Evolutionary conservation across 1,284 basidiomycete genomes (phyloP).

Genomic region (Coniferiporia sulphurascens): DNA sequence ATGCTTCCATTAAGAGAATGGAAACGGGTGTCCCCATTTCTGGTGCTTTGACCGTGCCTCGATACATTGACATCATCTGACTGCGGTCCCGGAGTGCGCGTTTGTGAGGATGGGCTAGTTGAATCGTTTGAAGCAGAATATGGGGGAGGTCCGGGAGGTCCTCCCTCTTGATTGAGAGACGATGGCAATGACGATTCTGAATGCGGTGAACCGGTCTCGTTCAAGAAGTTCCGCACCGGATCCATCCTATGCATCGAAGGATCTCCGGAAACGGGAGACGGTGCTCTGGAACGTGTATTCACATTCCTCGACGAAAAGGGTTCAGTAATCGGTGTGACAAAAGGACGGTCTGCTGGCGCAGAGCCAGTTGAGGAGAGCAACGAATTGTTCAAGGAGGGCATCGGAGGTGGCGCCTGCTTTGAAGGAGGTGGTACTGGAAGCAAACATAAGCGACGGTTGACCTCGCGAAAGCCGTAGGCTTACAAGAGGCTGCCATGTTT

Average conservation of each 20-base stretch:
- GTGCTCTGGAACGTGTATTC: slow-evolving; percentile 21
- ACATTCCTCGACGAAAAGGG: slow-evolving; percentile 6
- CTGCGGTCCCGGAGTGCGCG: slow-evolving; percentile 1
- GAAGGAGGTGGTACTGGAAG: slow-evolving; percentile 50
- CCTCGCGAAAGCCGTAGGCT: slow-evolving; percentile 29
- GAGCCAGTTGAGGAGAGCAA: slow-evolving; percentile 16
- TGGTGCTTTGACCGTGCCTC: slow-evolving; percentile 26
- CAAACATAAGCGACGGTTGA: slow-evolving; percentile 5
- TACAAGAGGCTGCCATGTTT: slow-evolving; percentile 72
- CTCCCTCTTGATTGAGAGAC: background rate
- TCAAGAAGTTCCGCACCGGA: slow-evolving; percentile 4
- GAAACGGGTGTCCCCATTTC: too few relatives aligned
- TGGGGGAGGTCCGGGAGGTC: slow-evolving; percentile 7
- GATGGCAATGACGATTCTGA: background rate
- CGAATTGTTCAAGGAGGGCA: slow-evolving; percentile 38
- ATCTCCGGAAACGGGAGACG: slow-evolving; percentile 25
- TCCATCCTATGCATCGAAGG: slow-evolving; percentile 15
- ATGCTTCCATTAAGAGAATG: too few relatives aligned
- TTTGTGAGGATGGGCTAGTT: slow-evolving; percentile 1
- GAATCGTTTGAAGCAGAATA: slow-evolving; percentile 9
- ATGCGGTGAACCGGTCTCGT: background rate
- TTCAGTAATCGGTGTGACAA: slow-evolving; percentile 20
- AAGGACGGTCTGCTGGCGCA: slow-evolving; percentile 18
- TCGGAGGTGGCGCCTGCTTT: slow-evolving; percentile 54
- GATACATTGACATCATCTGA: slow-evolving; percentile 4